Evolutionary conservation across 2,329 filamentous ascomycete species (phyloP).

Genomic region (Ascochyta rabiei): DNA sequence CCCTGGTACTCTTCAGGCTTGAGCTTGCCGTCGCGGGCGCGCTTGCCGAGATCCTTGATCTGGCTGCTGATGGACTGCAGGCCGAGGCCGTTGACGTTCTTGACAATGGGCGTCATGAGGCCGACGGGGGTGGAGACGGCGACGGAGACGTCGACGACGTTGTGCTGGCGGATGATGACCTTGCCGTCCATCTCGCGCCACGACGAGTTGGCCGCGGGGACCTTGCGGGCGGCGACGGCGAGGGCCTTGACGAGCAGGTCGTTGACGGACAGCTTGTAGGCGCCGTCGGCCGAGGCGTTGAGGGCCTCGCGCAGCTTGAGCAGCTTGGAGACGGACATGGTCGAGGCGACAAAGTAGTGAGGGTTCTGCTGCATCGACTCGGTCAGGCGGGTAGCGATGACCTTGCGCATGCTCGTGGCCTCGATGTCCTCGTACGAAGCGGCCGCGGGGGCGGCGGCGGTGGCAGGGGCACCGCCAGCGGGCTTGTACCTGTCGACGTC

Average conservation of each 20-base stretch:
- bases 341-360: slow-evolving; percentile 95
- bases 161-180: slow-evolving; percentile 86
- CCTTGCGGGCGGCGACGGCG: slow-evolving; percentile 85
- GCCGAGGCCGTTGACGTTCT: slow-evolving; percentile 82
- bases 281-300: slow-evolving; percentile 84
- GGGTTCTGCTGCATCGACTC: slow-evolving; percentile 93
- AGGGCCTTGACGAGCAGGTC: slow-evolving; percentile 99
- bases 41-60: slow-evolving; percentile 97
- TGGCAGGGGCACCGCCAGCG: slow-evolving; percentile 53
- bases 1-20: slow-evolving; percentile 99
- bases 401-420: slow-evolving; percentile 94
- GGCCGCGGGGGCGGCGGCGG: slow-evolving; percentile 65
- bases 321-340: slow-evolving; percentile 91
- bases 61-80: slow-evolving; percentile 85
- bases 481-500: slow-evolving; percentile 88
- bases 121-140: slow-evolving; percentile 91
- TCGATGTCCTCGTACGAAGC: slow-evolving; percentile 83
- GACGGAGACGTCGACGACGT: slow-evolving; percentile 91
- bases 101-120: slow-evolving; percentile 97
- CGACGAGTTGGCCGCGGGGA: slow-evolving; percentile 93
- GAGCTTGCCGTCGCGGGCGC: slow-evolving; percentile 94
- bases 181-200: slow-evolving; percentile 82
- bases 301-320: slow-evolving; percentile 94
- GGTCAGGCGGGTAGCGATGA: slow-evolving; percentile 87
- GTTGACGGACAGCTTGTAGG: slow-evolving; percentile 99